These are phyloP conservation scores for Ananas comosus DNA, from an alignment of 176 grass and related monocot genomes.

Conservation along the genomic window DNA sequence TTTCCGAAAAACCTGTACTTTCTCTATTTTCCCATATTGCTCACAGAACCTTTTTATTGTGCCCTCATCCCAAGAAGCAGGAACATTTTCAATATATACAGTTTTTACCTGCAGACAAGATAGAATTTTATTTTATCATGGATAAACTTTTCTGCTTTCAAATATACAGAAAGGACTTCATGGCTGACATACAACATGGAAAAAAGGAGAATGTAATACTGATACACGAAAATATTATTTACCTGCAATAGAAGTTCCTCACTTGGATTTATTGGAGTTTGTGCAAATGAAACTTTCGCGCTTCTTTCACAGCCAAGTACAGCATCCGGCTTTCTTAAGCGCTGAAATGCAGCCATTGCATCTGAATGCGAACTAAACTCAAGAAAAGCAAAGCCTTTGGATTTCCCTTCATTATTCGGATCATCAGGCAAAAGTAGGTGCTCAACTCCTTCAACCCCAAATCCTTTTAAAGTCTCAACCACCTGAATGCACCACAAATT, in stretches of 20 bases:
- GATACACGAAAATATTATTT: constrained; percentile 6
- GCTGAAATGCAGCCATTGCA: constrained; percentile 47
- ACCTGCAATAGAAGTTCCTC: constrained; percentile 47
- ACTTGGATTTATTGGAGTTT: constrained; percentile 23
- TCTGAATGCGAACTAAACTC: constrained; percentile 41
- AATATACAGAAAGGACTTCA: neutral
- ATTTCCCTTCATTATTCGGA: constrained; percentile 31
- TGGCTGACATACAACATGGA: neutral
- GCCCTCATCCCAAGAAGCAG: constrained; percentile 54
- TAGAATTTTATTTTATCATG: constrained; percentile 9
- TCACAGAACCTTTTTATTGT: constrained; percentile 49
- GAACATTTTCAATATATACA: constrained; percentile 63
- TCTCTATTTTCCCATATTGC: constrained; percentile 59
- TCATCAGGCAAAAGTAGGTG: constrained; percentile 38
- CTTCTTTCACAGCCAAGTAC: constrained; percentile 41
- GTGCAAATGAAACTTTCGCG: constrained; percentile 57
- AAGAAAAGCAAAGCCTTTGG: constrained; percentile 59
- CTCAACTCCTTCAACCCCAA: constrained; percentile 48
- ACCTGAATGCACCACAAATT: constrained; percentile 32
- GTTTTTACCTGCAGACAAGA: constrained; percentile 48
- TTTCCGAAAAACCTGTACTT: constrained; percentile 40
- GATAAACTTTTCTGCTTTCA: neutral
- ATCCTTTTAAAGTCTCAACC: constrained; percentile 37
- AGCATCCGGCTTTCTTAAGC: constrained; percentile 46
- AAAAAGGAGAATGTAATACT: neutral